Evolutionary conservation across 2,329 filamentous ascomycete genomes (phyloP).

Genomic region (Amylocarpus encephaloides): DNA sequence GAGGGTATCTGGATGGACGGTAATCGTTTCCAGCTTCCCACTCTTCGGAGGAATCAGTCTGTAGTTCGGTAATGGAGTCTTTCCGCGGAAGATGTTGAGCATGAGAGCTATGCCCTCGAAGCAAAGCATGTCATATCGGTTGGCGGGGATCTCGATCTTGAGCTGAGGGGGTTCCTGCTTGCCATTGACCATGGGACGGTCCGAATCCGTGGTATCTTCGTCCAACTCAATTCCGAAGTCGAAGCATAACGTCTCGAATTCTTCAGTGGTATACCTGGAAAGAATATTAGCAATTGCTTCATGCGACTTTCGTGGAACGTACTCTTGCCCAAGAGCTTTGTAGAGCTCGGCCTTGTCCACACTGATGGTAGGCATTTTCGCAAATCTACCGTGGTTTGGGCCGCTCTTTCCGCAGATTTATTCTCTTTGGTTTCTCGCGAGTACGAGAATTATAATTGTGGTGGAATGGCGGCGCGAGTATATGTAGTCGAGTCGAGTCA

Average conservation of each 20-base stretch:
- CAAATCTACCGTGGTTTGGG: conserved; percentile 8
- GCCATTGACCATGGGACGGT: conserved; percentile 68
- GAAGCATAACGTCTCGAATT: conserved; percentile 97
- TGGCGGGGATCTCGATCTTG: conserved; percentile 97
- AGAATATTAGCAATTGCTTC: conserved; percentile 24
- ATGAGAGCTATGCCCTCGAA: conserved; percentile 95
- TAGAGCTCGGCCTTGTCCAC: conserved; percentile 96
- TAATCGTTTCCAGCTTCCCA: conserved; percentile 73
- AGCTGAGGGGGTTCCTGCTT: conserved; percentile 84
- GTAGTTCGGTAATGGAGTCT: conserved; percentile 71
- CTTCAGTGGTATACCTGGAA: conserved; percentile 75
- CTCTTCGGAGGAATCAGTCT: conserved; percentile 63
- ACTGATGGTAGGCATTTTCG: conserved; percentile 87
- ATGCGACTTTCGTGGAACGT: conserved; percentile 36
- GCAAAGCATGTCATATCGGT: conserved; percentile 91
- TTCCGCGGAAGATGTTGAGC: conserved; percentile 88
- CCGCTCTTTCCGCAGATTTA: conserved; percentile 6
- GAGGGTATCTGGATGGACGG: conserved; percentile 67
- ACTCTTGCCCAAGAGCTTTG: conserved; percentile 86
- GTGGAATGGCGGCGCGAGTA: conserved; percentile 14
- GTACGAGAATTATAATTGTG: conserved; percentile 1
- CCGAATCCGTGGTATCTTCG: conserved; percentile 58
- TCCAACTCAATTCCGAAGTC: conserved; percentile 95
- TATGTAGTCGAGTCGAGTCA: conserved; percentile 1
- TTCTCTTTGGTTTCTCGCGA: neutral